Conservation (phyloP, 441 rosid genomes). For the Pelargonium myrrhifolium region DNA sequence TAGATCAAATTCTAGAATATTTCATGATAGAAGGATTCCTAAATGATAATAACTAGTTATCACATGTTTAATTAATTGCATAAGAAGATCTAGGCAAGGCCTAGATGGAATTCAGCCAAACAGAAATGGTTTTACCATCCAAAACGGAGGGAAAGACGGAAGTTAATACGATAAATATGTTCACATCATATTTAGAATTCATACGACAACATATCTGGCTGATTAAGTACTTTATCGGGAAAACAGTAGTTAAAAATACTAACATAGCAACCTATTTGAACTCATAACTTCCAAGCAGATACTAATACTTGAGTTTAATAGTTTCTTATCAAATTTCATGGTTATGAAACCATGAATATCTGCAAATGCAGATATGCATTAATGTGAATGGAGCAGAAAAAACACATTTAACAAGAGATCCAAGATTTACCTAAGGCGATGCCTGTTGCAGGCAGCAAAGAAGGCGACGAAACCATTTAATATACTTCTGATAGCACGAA, state of each 20-base stretch:
- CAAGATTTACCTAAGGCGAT: constrained; percentile 28
- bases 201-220: neutral
- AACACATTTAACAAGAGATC: neutral
- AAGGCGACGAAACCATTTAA: constrained; percentile 27
- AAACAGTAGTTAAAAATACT: neutral
- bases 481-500: constrained; percentile 27
- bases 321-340: neutral
- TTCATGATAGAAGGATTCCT: neutral
- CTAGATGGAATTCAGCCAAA: neutral
- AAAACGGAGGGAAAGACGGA: neutral
- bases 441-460: constrained; percentile 29
- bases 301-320: no score
- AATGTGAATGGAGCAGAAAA: neutral
- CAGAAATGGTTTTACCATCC: neutral
- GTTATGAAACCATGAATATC: constrained; percentile 1
- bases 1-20: neutral
- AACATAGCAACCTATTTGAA: neutral
- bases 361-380: neutral
- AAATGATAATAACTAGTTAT: neutral
- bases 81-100: neutral
- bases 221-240: neutral
- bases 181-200: no score
- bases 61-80: neutral
- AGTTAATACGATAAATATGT: neutral
- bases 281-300: neutral